These are phyloP conservation scores for Calonectria multiphialidica DNA, from an alignment of 2,329 filamentous ascomycete genomes.

Conservation along the genomic window DNA sequence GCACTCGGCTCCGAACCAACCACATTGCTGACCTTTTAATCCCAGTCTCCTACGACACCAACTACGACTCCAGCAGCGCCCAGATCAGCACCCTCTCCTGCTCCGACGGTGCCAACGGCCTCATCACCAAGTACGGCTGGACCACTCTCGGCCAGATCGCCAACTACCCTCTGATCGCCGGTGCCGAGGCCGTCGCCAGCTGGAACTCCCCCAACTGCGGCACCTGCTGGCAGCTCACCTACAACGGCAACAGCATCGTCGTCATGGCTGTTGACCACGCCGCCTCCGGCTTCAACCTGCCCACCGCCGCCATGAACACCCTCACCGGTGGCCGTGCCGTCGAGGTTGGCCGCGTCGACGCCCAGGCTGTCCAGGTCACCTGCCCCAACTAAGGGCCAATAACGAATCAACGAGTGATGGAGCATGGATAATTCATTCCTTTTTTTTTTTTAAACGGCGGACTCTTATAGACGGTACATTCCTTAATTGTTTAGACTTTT, in stretches of 20 bases:
- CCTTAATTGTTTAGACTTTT: slow-evolving; percentile 1
- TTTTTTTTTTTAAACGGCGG: background rate
- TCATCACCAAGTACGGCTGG: slow-evolving; percentile 73
- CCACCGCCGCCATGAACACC: slow-evolving; percentile 64
- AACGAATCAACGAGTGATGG: background rate
- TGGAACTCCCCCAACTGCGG: slow-evolving; percentile 71
- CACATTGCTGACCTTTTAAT: slow-evolving; percentile 17
- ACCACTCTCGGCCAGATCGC: slow-evolving; percentile 63
- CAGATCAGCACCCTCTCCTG: slow-evolving; percentile 71
- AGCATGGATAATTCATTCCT: background rate
- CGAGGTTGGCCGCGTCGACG: slow-evolving; percentile 65
- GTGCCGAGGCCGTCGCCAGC: slow-evolving; percentile 60
- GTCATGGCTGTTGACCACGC: slow-evolving; percentile 68
- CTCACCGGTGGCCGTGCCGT: slow-evolving; percentile 65
- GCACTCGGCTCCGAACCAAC: background rate
- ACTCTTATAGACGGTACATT: slow-evolving; percentile 2
- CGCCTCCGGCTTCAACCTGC: slow-evolving; percentile 65
- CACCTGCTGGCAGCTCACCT: slow-evolving; percentile 68
- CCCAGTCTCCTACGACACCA: slow-evolving; percentile 77
- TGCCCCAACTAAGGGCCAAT: background rate
- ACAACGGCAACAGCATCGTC: slow-evolving; percentile 62
- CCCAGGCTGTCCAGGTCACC: slow-evolving; percentile 37
- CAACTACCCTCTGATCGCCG: slow-evolving; percentile 68
- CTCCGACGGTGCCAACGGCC: slow-evolving; percentile 76
- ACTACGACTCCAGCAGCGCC: slow-evolving; percentile 72